A percentile compares a stretch with the other conserved stretches of the same genome.
phyloP scores from a whole-genome alignment of 1,284 basidiomycete genomes.

The Marasmius tenuissimus region DNA sequence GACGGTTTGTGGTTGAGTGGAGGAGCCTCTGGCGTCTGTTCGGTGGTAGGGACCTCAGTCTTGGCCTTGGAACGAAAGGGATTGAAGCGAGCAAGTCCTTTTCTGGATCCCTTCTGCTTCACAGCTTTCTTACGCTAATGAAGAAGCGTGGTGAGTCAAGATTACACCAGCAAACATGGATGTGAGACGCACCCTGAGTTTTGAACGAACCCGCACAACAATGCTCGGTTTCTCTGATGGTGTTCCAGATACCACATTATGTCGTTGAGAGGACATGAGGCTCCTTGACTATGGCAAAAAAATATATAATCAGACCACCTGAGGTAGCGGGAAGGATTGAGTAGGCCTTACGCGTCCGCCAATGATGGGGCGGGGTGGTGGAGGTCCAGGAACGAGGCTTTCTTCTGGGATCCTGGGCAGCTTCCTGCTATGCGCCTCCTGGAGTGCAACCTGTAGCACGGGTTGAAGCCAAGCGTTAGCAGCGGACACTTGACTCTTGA shows the following conservation, averaged over 20 bases:
- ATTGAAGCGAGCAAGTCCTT: constrained; percentile 4
- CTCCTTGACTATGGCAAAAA: neutral
- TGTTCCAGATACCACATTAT: neutral
- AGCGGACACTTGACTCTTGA: neutral
- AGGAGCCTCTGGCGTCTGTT: neutral
- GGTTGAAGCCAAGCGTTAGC: neutral
- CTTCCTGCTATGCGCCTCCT: constrained; percentile 7
- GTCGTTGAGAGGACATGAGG: neutral
- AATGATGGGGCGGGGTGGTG: neutral
- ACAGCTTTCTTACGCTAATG: constrained; percentile 1
- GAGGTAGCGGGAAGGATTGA: neutral
- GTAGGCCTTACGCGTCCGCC: neutral
- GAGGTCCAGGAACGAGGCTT: constrained; percentile 11
- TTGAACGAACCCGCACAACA: neutral
- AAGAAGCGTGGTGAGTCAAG: neutral
- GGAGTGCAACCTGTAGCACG: constrained; percentile 4
- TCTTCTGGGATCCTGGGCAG: constrained; percentile 1
- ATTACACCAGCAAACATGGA: neutral
- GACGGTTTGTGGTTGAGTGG: neutral
- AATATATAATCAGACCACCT: neutral
- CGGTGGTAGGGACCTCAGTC: neutral
- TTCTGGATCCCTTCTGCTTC: constrained; percentile 6
- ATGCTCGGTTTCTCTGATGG: neutral
- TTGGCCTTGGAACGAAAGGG: neutral
- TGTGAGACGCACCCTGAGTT: neutral